A percentile compares a stretch with the other conserved stretches of the same genome.
Conservation (phyloP, 148 eudicot species). For the Vaccinium darrowii region DNA sequence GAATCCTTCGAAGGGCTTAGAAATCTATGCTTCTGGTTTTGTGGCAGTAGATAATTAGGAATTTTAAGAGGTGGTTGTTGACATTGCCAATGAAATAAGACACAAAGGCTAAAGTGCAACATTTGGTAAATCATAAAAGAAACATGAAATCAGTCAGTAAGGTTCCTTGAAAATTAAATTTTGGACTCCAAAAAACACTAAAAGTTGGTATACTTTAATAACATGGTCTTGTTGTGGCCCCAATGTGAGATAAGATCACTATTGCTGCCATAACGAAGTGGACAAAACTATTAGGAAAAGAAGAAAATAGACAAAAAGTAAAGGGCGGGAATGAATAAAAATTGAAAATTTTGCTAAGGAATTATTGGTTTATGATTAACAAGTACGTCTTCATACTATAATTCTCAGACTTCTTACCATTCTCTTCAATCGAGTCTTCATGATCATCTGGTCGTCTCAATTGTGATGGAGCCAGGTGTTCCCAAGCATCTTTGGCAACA, state of each 20-base stretch:
- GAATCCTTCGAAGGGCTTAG: not conserved
- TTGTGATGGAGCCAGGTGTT: conserved; percentile 1
- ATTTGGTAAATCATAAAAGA: not conserved
- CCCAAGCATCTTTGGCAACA: conserved; percentile 5
- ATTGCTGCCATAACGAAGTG: no score
- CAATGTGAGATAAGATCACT: no score
- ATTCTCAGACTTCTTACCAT: not conserved
- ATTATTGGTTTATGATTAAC: not conserved
- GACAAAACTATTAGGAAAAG: not conserved
- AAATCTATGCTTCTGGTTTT: not conserved
- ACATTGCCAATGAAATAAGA: not conserved
- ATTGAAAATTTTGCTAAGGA: not conserved
- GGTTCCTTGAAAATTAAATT: not conserved
- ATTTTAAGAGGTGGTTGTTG: not conserved
- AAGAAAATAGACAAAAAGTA: not conserved
- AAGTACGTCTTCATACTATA: not conserved
- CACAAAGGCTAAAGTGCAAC: not conserved
- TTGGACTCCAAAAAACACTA: not conserved
- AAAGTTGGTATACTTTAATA: not conserved
- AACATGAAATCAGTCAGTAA: not conserved
- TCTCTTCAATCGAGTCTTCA: not conserved
- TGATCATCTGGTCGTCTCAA: not conserved
- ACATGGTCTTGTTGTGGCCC: not conserved
- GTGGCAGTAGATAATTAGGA: not conserved
- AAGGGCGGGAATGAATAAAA: not conserved